These are phyloP conservation scores for Gracilaria caudata DNA, from an alignment of 23 red algal species.

Conservation along the genomic window DNA sequence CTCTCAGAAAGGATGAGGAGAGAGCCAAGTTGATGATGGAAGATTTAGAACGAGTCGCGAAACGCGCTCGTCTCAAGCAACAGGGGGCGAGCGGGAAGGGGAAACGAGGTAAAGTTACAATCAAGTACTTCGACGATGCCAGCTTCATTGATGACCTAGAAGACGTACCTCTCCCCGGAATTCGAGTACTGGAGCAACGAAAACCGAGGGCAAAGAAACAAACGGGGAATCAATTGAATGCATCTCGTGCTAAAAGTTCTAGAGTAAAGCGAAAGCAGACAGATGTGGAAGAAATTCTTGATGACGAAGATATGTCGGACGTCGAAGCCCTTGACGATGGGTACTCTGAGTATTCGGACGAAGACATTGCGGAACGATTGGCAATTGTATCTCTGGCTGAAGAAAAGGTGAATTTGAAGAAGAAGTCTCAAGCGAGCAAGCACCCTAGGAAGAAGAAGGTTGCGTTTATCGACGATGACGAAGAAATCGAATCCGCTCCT, in stretches of 20 bases:
- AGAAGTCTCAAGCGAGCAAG: background rate
- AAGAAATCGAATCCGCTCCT: background rate
- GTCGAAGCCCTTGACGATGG: background rate
- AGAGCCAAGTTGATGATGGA: slow-evolving; percentile 23
- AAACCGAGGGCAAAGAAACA: slow-evolving; percentile 6
- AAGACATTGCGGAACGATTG: slow-evolving; percentile 10
- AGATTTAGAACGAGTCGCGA: slow-evolving; percentile 60
- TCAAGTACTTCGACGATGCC: slow-evolving; percentile 33
- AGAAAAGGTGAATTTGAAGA: background rate
- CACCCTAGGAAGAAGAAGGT: background rate
- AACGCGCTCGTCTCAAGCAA: slow-evolving; percentile 33
- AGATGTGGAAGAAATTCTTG: slow-evolving; percentile 9
- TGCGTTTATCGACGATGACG: background rate
- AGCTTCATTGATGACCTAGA: slow-evolving; percentile 40
- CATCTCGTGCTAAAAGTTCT: background rate
- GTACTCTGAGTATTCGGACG: slow-evolving; percentile 27
- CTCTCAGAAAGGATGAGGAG: slow-evolving; percentile 53
- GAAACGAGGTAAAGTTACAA: slow-evolving; percentile 37
- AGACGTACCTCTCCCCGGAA: slow-evolving; percentile 28
- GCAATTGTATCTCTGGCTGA: slow-evolving; percentile 3
- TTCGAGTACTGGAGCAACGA: slow-evolving; percentile 13
- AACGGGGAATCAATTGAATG: background rate
- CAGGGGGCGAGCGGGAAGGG: slow-evolving; percentile 22
- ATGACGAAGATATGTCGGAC: slow-evolving; percentile 21
- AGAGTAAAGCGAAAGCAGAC: background rate